These are phyloP conservation scores for Trypanosomatidae sp. DNA, from an alignment of 208 protist genomes.

Conservation along the genomic window DNA sequence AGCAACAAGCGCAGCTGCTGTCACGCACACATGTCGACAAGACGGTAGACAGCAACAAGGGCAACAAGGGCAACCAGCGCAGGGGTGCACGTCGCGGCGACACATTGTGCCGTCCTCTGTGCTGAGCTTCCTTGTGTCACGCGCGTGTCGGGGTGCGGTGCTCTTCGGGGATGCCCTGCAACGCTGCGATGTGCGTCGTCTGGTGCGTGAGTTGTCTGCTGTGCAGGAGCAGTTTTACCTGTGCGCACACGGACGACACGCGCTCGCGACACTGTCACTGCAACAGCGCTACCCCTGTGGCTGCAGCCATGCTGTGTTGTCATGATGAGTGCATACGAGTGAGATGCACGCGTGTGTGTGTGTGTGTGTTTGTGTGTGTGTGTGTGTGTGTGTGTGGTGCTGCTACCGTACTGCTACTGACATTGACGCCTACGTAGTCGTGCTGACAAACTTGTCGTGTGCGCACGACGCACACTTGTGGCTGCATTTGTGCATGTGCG, in stretches of 20 bases:
- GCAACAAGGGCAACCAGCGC: background rate
- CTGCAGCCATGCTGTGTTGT: background rate
- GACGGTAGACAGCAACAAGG: background rate
- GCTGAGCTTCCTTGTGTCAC: constrained; percentile 50
- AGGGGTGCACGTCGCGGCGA: background rate
- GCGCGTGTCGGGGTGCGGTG: constrained; percentile 66
- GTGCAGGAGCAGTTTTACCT: constrained; percentile 33
- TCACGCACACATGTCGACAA: too few species aligned
- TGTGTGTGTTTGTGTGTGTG: constrained; percentile 1
- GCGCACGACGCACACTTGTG: background rate
- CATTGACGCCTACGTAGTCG: background rate
- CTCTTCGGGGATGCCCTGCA: constrained; percentile 58
- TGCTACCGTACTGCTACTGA: background rate
- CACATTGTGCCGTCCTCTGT: constrained; percentile 33
- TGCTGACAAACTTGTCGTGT: background rate
- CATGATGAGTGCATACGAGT: background rate
- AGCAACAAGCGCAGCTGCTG: background rate
- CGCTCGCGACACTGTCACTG: constrained; percentile 17
- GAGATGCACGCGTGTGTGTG: background rate
- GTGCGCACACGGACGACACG: constrained; percentile 62
- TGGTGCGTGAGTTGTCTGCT: constrained; percentile 11
- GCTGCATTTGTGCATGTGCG: constrained; percentile 1
- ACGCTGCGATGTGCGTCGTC: constrained; percentile 4
- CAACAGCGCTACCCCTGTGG: background rate
- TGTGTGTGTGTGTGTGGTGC: background rate